These are phyloP conservation scores for Chaetothyriales sp. DNA, from an alignment of 2,329 filamentous ascomycete genomes.

Conservation along the genomic window DNA sequence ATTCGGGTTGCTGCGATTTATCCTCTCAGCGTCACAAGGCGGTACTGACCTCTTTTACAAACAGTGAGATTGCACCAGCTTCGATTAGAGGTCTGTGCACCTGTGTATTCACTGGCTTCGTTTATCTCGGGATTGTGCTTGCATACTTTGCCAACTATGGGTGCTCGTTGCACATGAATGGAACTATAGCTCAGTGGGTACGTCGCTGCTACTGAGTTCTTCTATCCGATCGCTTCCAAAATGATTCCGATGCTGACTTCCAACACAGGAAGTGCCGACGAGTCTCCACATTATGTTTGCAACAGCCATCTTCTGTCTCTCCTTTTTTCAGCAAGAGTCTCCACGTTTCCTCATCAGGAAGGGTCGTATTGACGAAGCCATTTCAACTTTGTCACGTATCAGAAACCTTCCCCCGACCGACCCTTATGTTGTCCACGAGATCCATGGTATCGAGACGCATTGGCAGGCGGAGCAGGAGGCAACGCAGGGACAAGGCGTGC, in stretches of 20 bases:
- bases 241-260: background rate
- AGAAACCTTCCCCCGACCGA: constrained; percentile 47
- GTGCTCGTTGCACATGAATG: constrained; percentile 35
- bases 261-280: constrained; percentile 49
- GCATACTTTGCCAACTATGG: constrained; percentile 49
- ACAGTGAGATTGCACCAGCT: constrained; percentile 56
- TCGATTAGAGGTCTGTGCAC: constrained; percentile 61
- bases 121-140: constrained; percentile 65
- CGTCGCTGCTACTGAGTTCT: background rate
- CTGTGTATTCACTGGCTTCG: constrained; percentile 54
- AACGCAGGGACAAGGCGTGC: constrained; percentile 49
- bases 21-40: background rate
- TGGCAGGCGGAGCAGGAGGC: constrained; percentile 61
- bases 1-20: too few species aligned
- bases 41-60: background rate
- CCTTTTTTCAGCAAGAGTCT: constrained; percentile 55
- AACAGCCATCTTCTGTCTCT: constrained; percentile 55
- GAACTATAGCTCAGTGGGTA: background rate
- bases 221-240: background rate
- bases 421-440: constrained; percentile 48
- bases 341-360: constrained; percentile 58
- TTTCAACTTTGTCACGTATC: constrained; percentile 38
- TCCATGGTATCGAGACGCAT: constrained; percentile 49
- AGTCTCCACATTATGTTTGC: constrained; percentile 67
- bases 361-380: constrained; percentile 39